These are phyloP conservation scores for Nemania diffusa DNA, from an alignment of 2,329 filamentous ascomycete species.

Conservation along the genomic window DNA sequence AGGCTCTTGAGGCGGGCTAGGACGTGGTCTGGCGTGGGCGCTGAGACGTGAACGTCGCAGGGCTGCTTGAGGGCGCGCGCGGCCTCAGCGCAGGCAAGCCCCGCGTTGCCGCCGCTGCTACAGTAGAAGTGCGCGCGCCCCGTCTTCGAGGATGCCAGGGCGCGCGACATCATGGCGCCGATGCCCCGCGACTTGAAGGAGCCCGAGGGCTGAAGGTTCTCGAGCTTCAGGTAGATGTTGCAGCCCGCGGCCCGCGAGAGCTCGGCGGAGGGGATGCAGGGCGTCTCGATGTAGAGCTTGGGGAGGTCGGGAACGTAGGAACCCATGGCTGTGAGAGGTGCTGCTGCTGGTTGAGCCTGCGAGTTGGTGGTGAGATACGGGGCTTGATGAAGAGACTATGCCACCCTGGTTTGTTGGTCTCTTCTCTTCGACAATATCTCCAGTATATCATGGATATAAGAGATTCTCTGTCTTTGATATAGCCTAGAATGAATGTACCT, in stretches of 20 bases:
- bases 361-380: not conserved
- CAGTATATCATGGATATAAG: not conserved
- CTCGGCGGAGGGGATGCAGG: conserved; percentile 72
- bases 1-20: conserved; percentile 74
- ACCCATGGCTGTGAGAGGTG: conserved; percentile 27
- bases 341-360: not conserved
- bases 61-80: conserved; percentile 71
- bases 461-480: not conserved
- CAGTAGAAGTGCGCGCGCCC: conserved; percentile 76
- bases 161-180: conserved; percentile 72
- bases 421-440: not conserved
- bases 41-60: conserved; percentile 80
- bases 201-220: conserved; percentile 84
- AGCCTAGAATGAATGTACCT: not conserved
- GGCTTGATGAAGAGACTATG: not conserved
- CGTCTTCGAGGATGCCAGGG: conserved; percentile 41
- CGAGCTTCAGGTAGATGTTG: conserved; percentile 86
- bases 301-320: conserved; percentile 53
- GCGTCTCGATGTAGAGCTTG: conserved; percentile 76
- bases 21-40: conserved; percentile 73
- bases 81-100: conserved; percentile 81
- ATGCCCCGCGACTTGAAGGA: conserved; percentile 88
- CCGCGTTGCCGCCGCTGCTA: conserved; percentile 85
- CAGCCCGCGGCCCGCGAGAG: conserved; percentile 78
- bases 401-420: too few species aligned